Evolutionary conservation across 2,329 filamentous ascomycete genomes (phyloP).

Genomic region (Colletotrichum tropicicola): DNA sequence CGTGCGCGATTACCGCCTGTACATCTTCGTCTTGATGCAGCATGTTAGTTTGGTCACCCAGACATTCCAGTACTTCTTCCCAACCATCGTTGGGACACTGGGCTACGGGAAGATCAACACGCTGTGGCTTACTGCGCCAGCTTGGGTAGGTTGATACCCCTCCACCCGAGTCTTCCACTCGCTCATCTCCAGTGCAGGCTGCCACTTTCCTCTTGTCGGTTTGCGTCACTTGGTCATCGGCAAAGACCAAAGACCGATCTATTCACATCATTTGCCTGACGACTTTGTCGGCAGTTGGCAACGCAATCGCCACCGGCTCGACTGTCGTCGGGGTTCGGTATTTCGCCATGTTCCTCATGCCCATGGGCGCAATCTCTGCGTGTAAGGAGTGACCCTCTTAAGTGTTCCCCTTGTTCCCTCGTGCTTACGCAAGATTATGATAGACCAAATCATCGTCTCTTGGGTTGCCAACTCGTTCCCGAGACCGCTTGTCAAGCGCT

Average conservation of each 20-base stretch:
- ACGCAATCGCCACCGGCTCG: conserved; percentile 63
- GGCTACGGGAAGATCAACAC: conserved; percentile 64
- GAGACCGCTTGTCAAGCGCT: conserved; percentile 73
- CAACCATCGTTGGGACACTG: conserved; percentile 68
- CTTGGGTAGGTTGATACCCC: conserved; percentile 54
- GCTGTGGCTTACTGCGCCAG: conserved; percentile 64
- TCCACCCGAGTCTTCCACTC: neutral
- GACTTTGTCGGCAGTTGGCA: conserved; percentile 60
- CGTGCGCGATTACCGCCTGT: conserved; percentile 58
- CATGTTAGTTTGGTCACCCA: conserved; percentile 61
- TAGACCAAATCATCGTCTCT: conserved; percentile 68
- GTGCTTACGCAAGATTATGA: neutral
- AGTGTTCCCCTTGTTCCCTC: neutral
- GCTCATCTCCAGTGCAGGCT: conserved; percentile 39
- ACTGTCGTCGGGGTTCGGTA: conserved; percentile 61
- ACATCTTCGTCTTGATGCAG: conserved; percentile 63
- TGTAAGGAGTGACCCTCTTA: conserved; percentile 39
- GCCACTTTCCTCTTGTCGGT: conserved; percentile 63
- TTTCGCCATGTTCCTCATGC: conserved; percentile 71
- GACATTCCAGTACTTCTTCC: conserved; percentile 73
- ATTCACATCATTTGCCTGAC: conserved; percentile 64
- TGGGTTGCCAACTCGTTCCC: conserved; percentile 76
- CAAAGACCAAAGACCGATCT: conserved; percentile 62
- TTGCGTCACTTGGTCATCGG: conserved; percentile 62
- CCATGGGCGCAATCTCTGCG: conserved; percentile 60